Percentiles rank a stretch among this genome's conserved stretches.
phyloP scores from a whole-genome alignment of 306 rosid species.

The Benincasa hispida region DNA sequence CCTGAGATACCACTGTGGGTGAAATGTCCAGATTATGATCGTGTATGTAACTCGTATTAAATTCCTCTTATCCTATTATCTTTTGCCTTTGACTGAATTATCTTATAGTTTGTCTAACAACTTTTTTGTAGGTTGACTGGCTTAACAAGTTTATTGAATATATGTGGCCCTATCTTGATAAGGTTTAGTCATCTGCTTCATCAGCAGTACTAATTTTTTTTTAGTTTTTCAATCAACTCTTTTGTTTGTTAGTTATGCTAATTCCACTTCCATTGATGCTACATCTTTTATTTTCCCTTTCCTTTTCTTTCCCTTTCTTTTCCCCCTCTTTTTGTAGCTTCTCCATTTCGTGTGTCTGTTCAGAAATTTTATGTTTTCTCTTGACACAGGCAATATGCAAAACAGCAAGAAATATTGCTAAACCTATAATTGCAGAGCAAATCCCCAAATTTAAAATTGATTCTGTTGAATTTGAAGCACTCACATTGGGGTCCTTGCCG shows the following conservation, averaged over 20 bases:
- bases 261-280: neutral
- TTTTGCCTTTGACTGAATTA: neutral
- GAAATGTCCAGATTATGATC: constrained; percentile 84
- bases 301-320: neutral
- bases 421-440: constrained; percentile 80
- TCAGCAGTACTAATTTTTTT: neutral
- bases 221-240: neutral
- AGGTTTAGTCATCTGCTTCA: constrained; percentile 29
- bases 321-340: neutral
- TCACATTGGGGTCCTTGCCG: constrained; percentile 70
- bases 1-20: constrained; percentile 96
- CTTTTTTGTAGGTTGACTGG: constrained; percentile 61
- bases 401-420: constrained; percentile 49
- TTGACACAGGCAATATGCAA: constrained; percentile 62
- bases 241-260: neutral
- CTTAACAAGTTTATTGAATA: constrained; percentile 56
- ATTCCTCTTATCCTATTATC: neutral
- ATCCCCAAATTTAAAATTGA: constrained; percentile 73
- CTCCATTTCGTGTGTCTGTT: neutral
- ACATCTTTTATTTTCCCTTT: neutral
- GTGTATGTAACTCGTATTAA: constrained; percentile 30
- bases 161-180: constrained; percentile 96
- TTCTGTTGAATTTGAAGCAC: constrained; percentile 55
- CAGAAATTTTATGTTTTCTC: neutral
- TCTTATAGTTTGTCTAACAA: neutral